Evolutionary conservation across 352 stramenopile species (phyloP).

Genomic region (Globisporangium paddicum): DNA sequence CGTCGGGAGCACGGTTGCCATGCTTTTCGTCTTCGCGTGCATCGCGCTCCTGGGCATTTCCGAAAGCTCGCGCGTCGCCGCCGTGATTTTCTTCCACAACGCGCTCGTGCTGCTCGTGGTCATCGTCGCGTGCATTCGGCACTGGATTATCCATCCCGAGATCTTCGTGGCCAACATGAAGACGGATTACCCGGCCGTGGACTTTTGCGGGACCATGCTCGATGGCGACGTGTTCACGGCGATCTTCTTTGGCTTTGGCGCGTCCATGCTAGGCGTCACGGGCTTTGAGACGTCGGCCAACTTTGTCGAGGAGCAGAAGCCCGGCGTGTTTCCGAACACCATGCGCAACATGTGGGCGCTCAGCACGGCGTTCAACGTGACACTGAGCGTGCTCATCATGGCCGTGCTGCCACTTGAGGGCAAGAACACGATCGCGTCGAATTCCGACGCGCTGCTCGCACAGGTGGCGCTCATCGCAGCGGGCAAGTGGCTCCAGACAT

Average conservation of each 20-base stretch:
- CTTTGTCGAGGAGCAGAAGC: constrained; percentile 83
- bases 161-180: constrained; percentile 65
- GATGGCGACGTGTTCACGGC: constrained; percentile 36
- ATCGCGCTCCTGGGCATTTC: constrained; percentile 64
- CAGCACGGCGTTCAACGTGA: constrained; percentile 83
- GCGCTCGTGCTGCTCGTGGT: constrained; percentile 58
- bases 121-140: constrained; percentile 41
- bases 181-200: constrained; percentile 42
- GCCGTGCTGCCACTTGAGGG: constrained; percentile 63
- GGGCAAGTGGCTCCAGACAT: constrained; percentile 39
- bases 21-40: constrained; percentile 77
- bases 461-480: constrained; percentile 42
- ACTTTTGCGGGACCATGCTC: constrained; percentile 45
- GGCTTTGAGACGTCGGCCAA: constrained; percentile 88
- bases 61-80: constrained; percentile 70
- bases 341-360: constrained; percentile 40
- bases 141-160: constrained; percentile 42
- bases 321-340: constrained; percentile 11
- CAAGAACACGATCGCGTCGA: constrained; percentile 40
- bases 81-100: constrained; percentile 80
- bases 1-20: constrained; percentile 27
- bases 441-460: constrained; percentile 65
- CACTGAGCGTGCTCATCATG: constrained; percentile 64
- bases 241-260: constrained; percentile 69
- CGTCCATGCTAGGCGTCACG: constrained; percentile 82